Percentiles rank a stretch among this genome's conserved stretches.
These are phyloP conservation scores for Rhodosporidiobolus sp. DNA, from an alignment of 768 basidiomycete genomes.

Conservation along the genomic window DNA sequence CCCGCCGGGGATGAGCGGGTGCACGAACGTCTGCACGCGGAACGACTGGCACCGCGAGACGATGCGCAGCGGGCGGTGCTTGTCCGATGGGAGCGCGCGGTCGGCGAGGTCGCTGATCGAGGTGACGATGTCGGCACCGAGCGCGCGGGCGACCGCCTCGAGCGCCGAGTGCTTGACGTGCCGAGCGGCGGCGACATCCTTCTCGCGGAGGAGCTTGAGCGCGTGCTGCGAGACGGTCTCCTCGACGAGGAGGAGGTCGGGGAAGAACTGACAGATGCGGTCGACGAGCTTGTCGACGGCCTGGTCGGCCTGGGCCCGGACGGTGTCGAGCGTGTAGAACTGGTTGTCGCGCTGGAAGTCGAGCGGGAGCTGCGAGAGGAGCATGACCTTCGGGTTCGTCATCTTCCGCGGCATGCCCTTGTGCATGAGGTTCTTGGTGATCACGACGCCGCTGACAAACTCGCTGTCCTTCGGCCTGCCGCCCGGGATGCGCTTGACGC, in stretches of 20 bases:
- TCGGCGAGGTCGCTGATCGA: slow-evolving; percentile 12
- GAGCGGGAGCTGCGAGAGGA: slow-evolving; percentile 61
- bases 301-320: slow-evolving; percentile 87
- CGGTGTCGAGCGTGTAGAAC: slow-evolving; percentile 86
- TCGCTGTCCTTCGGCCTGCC: slow-evolving; percentile 88
- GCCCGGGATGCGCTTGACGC: slow-evolving; percentile 97
- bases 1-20: slow-evolving; percentile 84
- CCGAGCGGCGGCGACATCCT: slow-evolving; percentile 84
- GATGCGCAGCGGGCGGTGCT: slow-evolving; percentile 58
- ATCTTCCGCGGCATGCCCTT: slow-evolving; percentile 84
- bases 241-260: slow-evolving; percentile 88
- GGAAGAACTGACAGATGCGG: slow-evolving; percentile 84
- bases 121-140: slow-evolving; percentile 88
- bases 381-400: slow-evolving; percentile 87
- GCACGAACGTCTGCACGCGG: slow-evolving; percentile 88
- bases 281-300: slow-evolving; percentile 81
- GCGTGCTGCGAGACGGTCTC: slow-evolving; percentile 86
- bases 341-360: slow-evolving; percentile 77
- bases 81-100: background rate
- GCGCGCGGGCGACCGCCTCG: slow-evolving; percentile 84
- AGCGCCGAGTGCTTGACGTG: slow-evolving; percentile 84
- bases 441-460: slow-evolving; percentile 93
- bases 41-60: slow-evolving; percentile 83
- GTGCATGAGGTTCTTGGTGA: slow-evolving; percentile 96
- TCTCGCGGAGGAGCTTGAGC: slow-evolving; percentile 75